Evolutionary conservation across 352 stramenopile genomes (phyloP).

Genomic region (Plasmopara viticola): DNA sequence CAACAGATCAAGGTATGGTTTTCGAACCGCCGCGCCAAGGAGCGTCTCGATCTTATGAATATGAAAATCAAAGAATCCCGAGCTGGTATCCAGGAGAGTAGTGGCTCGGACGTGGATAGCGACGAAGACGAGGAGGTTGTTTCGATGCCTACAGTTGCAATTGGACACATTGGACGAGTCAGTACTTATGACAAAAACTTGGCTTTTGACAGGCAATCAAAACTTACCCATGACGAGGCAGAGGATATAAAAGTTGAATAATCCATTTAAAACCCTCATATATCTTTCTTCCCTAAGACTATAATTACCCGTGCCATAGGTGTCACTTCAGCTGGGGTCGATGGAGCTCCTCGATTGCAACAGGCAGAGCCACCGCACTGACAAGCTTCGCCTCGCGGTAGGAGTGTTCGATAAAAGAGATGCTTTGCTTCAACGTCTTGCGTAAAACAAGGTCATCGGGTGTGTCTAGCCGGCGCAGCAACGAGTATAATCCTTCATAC

Average conservation of each 20-base stretch:
- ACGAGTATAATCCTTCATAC: too few relatives aligned
- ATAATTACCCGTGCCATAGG: too few relatives aligned
- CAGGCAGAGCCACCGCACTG: too few relatives aligned
- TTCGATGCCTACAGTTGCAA: constrained; percentile 9
- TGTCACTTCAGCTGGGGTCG: too few relatives aligned
- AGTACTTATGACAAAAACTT: constrained; percentile 7
- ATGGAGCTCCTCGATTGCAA: too few relatives aligned
- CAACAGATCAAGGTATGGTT: constrained; percentile 84
- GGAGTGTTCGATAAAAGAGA: too few relatives aligned
- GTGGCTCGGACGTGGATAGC: constrained; percentile 38
- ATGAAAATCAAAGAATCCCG: constrained; percentile 61
- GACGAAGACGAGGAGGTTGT: constrained; percentile 22
- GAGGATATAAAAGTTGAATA: constrained; percentile 23
- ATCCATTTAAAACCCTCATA: too few relatives aligned
- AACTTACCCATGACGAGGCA: constrained; percentile 11
- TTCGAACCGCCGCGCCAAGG: constrained; percentile 72
- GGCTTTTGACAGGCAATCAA: constrained; percentile 5
- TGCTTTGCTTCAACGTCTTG: too few relatives aligned
- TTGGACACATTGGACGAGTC: constrained; percentile 15
- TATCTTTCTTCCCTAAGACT: too few relatives aligned
- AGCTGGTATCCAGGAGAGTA: constrained; percentile 15
- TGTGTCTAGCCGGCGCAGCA: too few relatives aligned
- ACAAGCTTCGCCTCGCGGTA: too few relatives aligned
- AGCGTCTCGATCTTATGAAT: constrained; percentile 72
- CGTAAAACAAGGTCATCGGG: too few relatives aligned